Percentiles rank a stretch among this genome's conserved stretches.
Conservation (phyloP, 1,284 basidiomycete genomes). For the Tylopilus orsonianus region DNA sequence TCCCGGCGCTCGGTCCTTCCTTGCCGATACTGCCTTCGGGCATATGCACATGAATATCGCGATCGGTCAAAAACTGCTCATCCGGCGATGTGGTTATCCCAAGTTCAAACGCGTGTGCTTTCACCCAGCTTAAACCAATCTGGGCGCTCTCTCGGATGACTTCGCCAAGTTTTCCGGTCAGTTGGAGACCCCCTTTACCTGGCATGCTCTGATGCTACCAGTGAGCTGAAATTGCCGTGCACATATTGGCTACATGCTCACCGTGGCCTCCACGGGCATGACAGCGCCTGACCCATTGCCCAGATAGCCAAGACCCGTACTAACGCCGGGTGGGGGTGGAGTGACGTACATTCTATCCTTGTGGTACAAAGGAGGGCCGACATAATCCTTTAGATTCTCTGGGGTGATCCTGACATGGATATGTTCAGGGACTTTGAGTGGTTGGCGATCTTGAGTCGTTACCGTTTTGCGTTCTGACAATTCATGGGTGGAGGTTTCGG, state of each 20-base stretch:
- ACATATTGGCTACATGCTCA: slow-evolving; percentile 39
- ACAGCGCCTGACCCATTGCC: slow-evolving; percentile 96
- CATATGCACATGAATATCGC: slow-evolving; percentile 93
- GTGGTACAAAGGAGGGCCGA: slow-evolving; percentile 94
- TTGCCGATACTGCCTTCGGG: slow-evolving; percentile 97
- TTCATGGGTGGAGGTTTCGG: slow-evolving; percentile 24
- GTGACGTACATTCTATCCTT: slow-evolving; percentile 90
- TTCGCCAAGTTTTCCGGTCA: slow-evolving; percentile 97
- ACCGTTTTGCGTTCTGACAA: slow-evolving; percentile 46
- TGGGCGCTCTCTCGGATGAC: slow-evolving; percentile 96
- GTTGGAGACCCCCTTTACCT: slow-evolving; percentile 84
- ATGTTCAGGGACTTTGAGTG: slow-evolving; percentile 77
- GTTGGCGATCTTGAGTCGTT: slow-evolving; percentile 79
- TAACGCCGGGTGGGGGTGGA: slow-evolving; percentile 87
- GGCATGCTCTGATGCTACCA: slow-evolving; percentile 72
- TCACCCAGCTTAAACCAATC: slow-evolving; percentile 93
- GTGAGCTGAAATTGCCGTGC: background rate
- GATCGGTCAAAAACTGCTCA: slow-evolving; percentile 79
- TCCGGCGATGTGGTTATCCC: slow-evolving; percentile 77
- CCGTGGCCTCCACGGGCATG: slow-evolving; percentile 95
- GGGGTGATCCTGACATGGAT: slow-evolving; percentile 83
- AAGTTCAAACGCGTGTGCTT: slow-evolving; percentile 84
- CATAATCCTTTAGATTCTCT: slow-evolving; percentile 93
- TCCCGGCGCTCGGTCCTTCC: slow-evolving; percentile 96
- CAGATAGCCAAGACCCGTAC: slow-evolving; percentile 91